A percentile compares a stretch with the other conserved stretches of the same genome.
phyloP scores from a whole-genome alignment of 441 rosid species.

The Croton setiger region DNA sequence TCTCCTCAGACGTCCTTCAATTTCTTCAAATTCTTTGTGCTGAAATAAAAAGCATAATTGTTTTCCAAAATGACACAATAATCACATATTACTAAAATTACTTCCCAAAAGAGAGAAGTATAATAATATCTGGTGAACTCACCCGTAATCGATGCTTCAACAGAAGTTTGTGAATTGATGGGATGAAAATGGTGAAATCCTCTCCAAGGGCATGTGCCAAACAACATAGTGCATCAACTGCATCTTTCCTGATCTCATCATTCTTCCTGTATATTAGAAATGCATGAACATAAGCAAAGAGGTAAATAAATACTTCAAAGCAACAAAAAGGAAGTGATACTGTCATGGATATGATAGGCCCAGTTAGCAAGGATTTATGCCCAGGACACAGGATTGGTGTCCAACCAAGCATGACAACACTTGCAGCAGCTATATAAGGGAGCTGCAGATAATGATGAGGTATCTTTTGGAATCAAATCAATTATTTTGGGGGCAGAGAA shows the following conservation, averaged over 20 bases:
- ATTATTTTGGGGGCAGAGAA: too few species aligned
- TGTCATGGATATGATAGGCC: not conserved
- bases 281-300: constrained; percentile 2
- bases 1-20: constrained; percentile 74
- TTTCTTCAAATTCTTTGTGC: constrained; percentile 99
- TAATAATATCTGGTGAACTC: constrained; percentile 5
- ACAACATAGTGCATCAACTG: constrained; percentile 98
- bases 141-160: constrained; percentile 80
- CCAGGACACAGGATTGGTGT: too few species aligned
- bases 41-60: constrained; percentile 29
- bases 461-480: too few species aligned
- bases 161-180: constrained; percentile 89
- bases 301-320: not conserved
- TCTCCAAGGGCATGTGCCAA: constrained; percentile 98
- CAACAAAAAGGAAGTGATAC: not conserved
- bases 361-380: too few species aligned
- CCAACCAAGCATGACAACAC: too few species aligned
- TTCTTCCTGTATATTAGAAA: constrained; percentile 55
- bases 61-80: not conserved
- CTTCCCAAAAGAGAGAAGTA: not conserved
- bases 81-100: not conserved
- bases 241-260: constrained; percentile 92
- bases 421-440: too few species aligned
- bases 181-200: constrained; percentile 94
- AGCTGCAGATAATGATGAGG: too few species aligned